phyloP scores from a whole-genome alignment of 2,329 filamentous ascomycete genomes.

The Monilinia vaccinii-corymbosi region DNA sequence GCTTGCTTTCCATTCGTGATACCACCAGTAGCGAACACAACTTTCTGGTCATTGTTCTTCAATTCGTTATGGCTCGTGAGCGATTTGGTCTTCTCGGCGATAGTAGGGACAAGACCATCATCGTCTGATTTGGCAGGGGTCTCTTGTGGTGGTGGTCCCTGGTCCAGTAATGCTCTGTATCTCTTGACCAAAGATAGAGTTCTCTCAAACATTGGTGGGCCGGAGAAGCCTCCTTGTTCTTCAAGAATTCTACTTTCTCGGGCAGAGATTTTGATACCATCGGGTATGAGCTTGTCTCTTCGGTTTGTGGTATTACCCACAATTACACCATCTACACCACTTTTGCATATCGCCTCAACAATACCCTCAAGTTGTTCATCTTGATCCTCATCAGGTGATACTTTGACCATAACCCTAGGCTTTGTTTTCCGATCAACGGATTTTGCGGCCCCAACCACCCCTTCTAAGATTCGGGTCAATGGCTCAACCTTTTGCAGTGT shows the following conservation, averaged over 20 bases:
- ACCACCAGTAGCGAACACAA: slow-evolving; percentile 88
- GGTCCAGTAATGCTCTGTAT: slow-evolving; percentile 64
- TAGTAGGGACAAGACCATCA: slow-evolving; percentile 30
- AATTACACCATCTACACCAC: slow-evolving; percentile 89
- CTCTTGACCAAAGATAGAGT: slow-evolving; percentile 70
- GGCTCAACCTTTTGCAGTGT: slow-evolving; percentile 80
- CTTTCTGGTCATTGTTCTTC: slow-evolving; percentile 43
- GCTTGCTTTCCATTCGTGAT: slow-evolving; percentile 86
- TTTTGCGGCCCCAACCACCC: slow-evolving; percentile 72
- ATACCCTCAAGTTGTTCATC: slow-evolving; percentile 80
- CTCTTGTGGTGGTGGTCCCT: slow-evolving; percentile 30
- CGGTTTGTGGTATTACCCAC: slow-evolving; percentile 95
- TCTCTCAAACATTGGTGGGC: slow-evolving; percentile 76
- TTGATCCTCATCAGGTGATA: slow-evolving; percentile 88
- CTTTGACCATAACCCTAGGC: slow-evolving; percentile 92
- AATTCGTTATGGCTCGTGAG: not conserved
- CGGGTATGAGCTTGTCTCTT: slow-evolving; percentile 60
- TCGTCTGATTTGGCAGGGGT: slow-evolving; percentile 13
- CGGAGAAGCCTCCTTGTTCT: slow-evolving; percentile 83
- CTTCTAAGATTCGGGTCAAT: slow-evolving; percentile 67
- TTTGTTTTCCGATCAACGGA: slow-evolving; percentile 59
- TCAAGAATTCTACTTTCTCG: slow-evolving; percentile 59
- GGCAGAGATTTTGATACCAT: slow-evolving; percentile 52
- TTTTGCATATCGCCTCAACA: slow-evolving; percentile 71
- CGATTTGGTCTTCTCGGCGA: slow-evolving; percentile 28